Base-by-base conservation (phyloP, 495 filamentous ascomycete genomes). In the Filosporella fistucella region DNA sequence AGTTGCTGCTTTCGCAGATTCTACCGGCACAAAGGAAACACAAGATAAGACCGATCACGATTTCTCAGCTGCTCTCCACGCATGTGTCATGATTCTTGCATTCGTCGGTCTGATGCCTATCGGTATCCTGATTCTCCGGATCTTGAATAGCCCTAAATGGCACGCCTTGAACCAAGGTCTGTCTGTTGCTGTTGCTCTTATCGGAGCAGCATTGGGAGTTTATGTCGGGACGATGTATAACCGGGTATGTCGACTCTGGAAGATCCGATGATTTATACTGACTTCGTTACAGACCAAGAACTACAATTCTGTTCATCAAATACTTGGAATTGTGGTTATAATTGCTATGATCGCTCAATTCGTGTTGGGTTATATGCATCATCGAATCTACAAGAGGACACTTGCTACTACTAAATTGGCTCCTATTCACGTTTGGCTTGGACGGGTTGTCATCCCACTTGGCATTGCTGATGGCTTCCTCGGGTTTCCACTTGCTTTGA, bases 221-320 rank as follows among this genome's bases (percentile, higher is more conserved):
- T 58, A 68, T 17, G 58, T 74, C 23, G 71, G 72, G 42, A 59
- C 54, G 25, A 55, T 69, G 52, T 79, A 81, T 55, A 74, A 79
- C 46, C 61, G 70, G 47, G 71, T 75, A 59, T 34, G 69, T 66
- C 11, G 26, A 17, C 6, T 17, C 21, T 6, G 8, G 4, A 32
- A 26, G 34, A 23, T 23, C 8, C 22, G n/a, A 18, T 28, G n/a
- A n/a, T n/a, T n/a, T n/a, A 38, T 45, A 50, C 20, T 26, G 3
- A 33, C 10, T 47, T 12, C 32, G 10, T 30, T 35, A 34, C 41
- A 77, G 71, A 73, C 74, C 29, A 72, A 71, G 43, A 58, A 67
- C 20, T 74, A 72, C 62, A 66, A 66, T 41, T 72, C 71, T 9
- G 63, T 67, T 2, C 81, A 85, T 55, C 81, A 85, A 52, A 63